Conservation (phyloP, 2,329 filamentous ascomycete species). For the Penicillium olsonii region DNA sequence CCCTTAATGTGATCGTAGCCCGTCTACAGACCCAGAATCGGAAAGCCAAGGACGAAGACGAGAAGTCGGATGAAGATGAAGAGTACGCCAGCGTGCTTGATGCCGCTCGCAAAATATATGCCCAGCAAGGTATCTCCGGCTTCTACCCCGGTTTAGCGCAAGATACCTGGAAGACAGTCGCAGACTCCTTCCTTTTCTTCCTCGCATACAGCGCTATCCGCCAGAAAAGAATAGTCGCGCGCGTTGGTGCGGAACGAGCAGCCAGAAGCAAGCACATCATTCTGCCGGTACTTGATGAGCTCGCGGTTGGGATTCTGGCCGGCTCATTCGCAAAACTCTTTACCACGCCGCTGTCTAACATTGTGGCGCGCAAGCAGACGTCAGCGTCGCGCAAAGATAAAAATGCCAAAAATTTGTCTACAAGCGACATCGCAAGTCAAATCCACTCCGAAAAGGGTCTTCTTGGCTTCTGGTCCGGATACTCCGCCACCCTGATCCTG, state of each 20-base stretch:
- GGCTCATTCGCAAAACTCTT: constrained; percentile 74
- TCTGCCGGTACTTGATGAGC: constrained; percentile 69
- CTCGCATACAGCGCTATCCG: constrained; percentile 69
- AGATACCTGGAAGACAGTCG: constrained; percentile 67
- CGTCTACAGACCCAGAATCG: constrained; percentile 71
- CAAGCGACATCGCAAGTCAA: constrained; percentile 60
- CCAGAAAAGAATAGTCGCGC: constrained; percentile 46
- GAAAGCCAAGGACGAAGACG: constrained; percentile 45
- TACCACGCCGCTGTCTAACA: constrained; percentile 78
- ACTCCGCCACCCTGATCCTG: constrained; percentile 75
- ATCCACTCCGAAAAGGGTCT: constrained; percentile 72
- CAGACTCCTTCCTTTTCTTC: constrained; percentile 85
- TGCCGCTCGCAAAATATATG: constrained; percentile 70
- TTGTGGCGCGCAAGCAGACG: constrained; percentile 80
- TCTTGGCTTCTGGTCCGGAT: constrained; percentile 81
- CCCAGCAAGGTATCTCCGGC: constrained; percentile 69
- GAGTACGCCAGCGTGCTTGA: constrained; percentile 69
- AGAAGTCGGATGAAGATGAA: constrained; percentile 33
- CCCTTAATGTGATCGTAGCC: constrained; percentile 78
- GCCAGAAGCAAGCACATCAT: constrained; percentile 30
- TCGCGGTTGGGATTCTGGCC: constrained; percentile 68
- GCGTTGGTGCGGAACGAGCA: constrained; percentile 22
- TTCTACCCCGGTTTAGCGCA: constrained; percentile 69
- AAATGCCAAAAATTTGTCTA: constrained; percentile 29
- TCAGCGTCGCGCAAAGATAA: constrained; percentile 44